These are phyloP conservation scores for Hymenotorrendiella dingleyae DNA, from an alignment of 2,329 filamentous ascomycete species.

Conservation along the genomic window DNA sequence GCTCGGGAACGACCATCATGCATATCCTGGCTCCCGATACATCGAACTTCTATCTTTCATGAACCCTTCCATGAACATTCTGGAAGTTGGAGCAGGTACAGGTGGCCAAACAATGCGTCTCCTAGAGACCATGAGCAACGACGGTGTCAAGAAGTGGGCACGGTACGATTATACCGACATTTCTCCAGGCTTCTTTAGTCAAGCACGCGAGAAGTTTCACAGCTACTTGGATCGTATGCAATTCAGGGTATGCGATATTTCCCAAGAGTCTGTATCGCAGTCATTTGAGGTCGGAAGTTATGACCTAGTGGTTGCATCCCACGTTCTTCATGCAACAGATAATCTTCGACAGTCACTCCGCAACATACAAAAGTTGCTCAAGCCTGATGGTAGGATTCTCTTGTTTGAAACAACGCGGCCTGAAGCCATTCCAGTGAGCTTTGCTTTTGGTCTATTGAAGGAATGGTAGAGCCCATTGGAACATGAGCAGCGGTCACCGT, in stretches of 20 bases:
- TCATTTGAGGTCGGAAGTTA: conserved; percentile 21
- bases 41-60: conserved; percentile 9
- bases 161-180: conserved; percentile 3
- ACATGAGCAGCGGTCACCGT: background rate
- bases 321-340: conserved; percentile 21
- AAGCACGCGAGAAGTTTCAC: background rate
- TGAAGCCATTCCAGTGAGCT: conserved; percentile 5
- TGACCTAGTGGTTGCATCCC: conserved; percentile 21
- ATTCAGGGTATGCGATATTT: conserved; percentile 26
- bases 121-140: background rate
- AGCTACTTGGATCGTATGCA: conserved; percentile 19
- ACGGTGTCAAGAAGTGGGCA: conserved; percentile 6
- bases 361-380: conserved; percentile 16
- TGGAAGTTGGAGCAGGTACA: conserved; percentile 15
- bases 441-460: conserved; percentile 29
- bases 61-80: conserved; percentile 16
- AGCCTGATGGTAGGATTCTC: conserved; percentile 13
- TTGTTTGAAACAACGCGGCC: background rate
- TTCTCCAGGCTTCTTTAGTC: background rate
- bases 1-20: background rate
- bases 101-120: background rate
- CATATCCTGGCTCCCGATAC: background rate
- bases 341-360: conserved; percentile 8
- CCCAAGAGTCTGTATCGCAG: conserved; percentile 13
- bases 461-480: conserved; percentile 32